These are phyloP conservation scores for Nadsonia starkeyi-henricii DNA, from an alignment of 1,139 yeast species.

Conservation along the genomic window DNA sequence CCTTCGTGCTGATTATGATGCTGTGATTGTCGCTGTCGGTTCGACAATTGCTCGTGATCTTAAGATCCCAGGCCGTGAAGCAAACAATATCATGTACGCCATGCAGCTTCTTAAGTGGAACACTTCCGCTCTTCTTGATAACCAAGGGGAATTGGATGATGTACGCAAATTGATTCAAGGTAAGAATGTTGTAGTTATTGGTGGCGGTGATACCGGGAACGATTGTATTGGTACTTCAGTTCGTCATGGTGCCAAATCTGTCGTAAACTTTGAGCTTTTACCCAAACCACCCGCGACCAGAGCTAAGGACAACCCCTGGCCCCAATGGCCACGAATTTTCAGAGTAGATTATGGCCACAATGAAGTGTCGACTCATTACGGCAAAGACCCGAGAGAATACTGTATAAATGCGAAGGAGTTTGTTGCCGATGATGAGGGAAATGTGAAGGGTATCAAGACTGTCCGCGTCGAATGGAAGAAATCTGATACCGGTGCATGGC, in stretches of 20 bases:
- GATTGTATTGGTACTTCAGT: constrained; percentile 97
- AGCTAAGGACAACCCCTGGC: constrained; percentile 98
- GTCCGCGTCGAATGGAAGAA: constrained; percentile 97
- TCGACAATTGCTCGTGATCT: constrained; percentile 94
- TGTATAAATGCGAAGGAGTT: constrained; percentile 91
- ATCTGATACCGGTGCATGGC: constrained; percentile 95
- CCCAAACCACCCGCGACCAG: constrained; percentile 84
- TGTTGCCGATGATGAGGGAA: constrained; percentile 86
- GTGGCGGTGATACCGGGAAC: constrained; percentile 99
- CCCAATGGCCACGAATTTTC: constrained; percentile 98
- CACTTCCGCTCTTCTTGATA: constrained; percentile 75
- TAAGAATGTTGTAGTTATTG: constrained; percentile 88
- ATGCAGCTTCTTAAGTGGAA: constrained; percentile 84
- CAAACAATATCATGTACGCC: constrained; percentile 83
- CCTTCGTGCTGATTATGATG: constrained; percentile 52
- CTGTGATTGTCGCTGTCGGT: constrained; percentile 88
- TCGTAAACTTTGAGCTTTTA: constrained; percentile 82
- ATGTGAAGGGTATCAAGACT: constrained; percentile 82
- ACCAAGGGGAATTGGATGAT: constrained; percentile 53
- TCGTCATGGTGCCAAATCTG: constrained; percentile 95
- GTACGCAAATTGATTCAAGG: constrained; percentile 62
- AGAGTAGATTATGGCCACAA: constrained; percentile 96
- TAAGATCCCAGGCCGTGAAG: constrained; percentile 84
- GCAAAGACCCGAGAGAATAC: constrained; percentile 95
- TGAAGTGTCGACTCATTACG: constrained; percentile 88